These are phyloP conservation scores for Umbelopsis isabellina DNA, from an alignment of 192 early-diverging fungal species.

Conservation along the genomic window DNA sequence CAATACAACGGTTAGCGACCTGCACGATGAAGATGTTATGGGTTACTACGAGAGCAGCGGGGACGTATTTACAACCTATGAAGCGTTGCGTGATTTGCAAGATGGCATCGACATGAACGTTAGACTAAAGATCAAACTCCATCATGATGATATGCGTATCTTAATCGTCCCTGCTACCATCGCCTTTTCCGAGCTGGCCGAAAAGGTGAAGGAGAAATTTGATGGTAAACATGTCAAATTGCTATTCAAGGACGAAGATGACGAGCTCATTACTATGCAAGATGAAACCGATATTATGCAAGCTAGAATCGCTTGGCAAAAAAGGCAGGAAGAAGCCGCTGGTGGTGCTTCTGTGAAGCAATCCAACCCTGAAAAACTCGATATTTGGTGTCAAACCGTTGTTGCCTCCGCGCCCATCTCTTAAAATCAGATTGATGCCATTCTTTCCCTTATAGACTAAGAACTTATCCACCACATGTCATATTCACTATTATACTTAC, in stretches of 20 bases:
- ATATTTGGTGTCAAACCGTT: background rate
- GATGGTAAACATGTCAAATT: conserved; percentile 54
- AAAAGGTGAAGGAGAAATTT: conserved; percentile 67
- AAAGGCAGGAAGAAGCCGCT: conserved; percentile 5
- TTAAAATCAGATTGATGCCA: no score
- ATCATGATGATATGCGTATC: conserved; percentile 68
- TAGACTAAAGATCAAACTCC: conserved; percentile 65
- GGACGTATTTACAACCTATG: conserved; percentile 11
- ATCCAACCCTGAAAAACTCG: conserved; percentile 15
- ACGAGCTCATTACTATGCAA: conserved; percentile 79
- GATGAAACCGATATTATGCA: conserved; percentile 90
- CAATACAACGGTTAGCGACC: no score
- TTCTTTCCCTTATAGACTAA: no score
- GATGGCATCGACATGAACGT: conserved; percentile 20
- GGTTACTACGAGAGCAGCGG: conserved; percentile 4
- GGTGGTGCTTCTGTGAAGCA: conserved; percentile 3
- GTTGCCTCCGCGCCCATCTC: background rate
- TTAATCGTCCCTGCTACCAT: conserved; percentile 58
- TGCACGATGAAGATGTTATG: conserved; percentile 11
- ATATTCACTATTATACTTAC: no score
- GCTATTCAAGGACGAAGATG: conserved; percentile 88
- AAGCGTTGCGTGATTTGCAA: conserved; percentile 14
- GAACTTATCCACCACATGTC: no score
- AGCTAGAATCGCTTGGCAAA: conserved; percentile 44
- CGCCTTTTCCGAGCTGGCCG: conserved; percentile 53